Conservation (phyloP, 345 rosid species). For the Streptanthus diversifolius region DNA sequence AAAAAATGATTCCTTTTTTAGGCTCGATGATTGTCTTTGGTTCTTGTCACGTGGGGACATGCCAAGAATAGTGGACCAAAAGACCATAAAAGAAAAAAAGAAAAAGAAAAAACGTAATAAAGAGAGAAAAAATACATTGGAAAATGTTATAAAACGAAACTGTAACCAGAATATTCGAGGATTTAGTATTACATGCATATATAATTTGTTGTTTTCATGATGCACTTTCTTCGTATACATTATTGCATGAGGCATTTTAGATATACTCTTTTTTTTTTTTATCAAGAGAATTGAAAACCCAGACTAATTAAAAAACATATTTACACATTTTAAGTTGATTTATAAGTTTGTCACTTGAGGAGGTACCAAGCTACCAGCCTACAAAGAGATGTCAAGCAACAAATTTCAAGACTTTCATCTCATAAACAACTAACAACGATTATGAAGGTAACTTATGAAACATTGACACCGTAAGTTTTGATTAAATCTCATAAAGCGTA, state of each 20-base stretch:
- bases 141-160: conserved; percentile 12
- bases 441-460: neutral
- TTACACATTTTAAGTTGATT: neutral
- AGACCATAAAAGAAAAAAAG: conserved; percentile 27
- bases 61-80: conserved; percentile 39
- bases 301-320: neutral
- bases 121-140: conserved; percentile 10
- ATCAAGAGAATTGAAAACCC: neutral
- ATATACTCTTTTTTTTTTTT: neutral
- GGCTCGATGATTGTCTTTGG: conserved; percentile 32
- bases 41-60: conserved; percentile 34
- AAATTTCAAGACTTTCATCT: neutral
- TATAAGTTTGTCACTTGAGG: neutral
- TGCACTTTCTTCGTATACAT: conserved; percentile 1
- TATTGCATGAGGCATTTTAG: neutral
- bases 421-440: neutral
- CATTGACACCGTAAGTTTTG: neutral
- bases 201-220: conserved; percentile 15
- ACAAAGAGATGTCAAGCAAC: neutral
- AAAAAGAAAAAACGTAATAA: conserved; percentile 11
- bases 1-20: conserved; percentile 25
- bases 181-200: conserved; percentile 13
- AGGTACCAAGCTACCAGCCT: neutral
- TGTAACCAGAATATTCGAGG: conserved; percentile 19
- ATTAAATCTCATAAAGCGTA: neutral